Evolutionary conservation across 2,329 filamentous ascomycete genomes (phyloP).

Genomic region (Calonectria pseudoreteaudii): DNA sequence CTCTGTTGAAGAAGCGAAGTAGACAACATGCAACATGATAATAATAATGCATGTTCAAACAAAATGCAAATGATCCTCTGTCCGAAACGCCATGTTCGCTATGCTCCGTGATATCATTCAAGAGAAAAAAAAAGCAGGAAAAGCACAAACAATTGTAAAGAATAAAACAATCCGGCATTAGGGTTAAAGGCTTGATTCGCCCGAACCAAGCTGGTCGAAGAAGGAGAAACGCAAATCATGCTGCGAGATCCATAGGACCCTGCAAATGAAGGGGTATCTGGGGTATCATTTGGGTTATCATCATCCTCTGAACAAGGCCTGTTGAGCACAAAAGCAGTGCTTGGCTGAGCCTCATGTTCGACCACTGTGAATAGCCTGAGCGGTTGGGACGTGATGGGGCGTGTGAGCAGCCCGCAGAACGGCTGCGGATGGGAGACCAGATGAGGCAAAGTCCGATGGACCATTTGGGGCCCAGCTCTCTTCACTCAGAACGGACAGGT

Average conservation of each 20-base stretch:
- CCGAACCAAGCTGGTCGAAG: constrained; percentile 31
- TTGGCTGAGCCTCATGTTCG: constrained; percentile 62
- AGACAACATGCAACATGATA: constrained; percentile 26
- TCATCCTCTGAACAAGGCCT: constrained; percentile 31
- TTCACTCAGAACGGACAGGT: constrained; percentile 87
- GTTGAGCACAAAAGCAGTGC: constrained; percentile 28
- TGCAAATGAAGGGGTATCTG: constrained; percentile 39
- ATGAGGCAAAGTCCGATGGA: constrained; percentile 36
- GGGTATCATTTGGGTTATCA: constrained; percentile 48
- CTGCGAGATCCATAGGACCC: constrained; percentile 26
- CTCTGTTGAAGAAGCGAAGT: constrained; percentile 29
- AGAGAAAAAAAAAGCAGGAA: constrained; percentile 18
- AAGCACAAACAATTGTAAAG: constrained; percentile 37
- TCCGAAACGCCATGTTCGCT: constrained; percentile 54
- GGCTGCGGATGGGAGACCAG: constrained; percentile 42
- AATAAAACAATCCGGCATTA: constrained; percentile 18
- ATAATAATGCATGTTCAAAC: constrained; percentile 35
- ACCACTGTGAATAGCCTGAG: constrained; percentile 66
- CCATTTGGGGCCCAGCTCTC: constrained; percentile 67
- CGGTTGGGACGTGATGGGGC: constrained; percentile 46
- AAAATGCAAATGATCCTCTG: constrained; percentile 40
- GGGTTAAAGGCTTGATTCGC: constrained; percentile 30
- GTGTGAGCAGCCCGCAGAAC: constrained; percentile 47
- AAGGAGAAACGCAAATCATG: constrained; percentile 37
- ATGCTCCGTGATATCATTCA: constrained; percentile 51